phyloP scores from a whole-genome alignment of 2,329 filamentous ascomycete species.

The Cladosporium sp. region DNA sequence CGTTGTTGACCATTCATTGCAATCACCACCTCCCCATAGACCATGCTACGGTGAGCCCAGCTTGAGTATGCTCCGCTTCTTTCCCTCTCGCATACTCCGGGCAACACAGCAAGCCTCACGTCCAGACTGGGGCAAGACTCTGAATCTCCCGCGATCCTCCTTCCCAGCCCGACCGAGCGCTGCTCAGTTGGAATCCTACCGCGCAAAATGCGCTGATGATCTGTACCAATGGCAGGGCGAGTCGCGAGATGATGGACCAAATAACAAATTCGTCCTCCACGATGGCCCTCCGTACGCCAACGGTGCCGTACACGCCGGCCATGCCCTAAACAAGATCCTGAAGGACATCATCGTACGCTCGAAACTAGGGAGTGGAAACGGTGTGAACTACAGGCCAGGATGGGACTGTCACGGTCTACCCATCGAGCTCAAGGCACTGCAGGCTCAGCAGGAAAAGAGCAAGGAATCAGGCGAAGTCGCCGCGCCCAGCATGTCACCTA shows the following conservation, averaged over 20 bases:
- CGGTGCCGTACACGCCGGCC: conserved; percentile 84
- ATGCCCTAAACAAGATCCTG: conserved; percentile 93
- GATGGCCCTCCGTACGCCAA: conserved; percentile 98
- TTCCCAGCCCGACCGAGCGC: conserved; percentile 49
- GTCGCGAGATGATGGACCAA: conserved; percentile 42
- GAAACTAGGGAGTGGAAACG: conserved; percentile 74
- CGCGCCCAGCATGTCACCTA: conserved; percentile 39
- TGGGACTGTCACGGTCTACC: conserved; percentile 98
- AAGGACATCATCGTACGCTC: conserved; percentile 90
- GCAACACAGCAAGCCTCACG: conserved; percentile 18
- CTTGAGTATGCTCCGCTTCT: conserved; percentile 25
- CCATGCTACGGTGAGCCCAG: not conserved
- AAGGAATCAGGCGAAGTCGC: conserved; percentile 35
- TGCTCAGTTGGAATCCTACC: conserved; percentile 56
- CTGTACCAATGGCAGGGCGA: conserved; percentile 80
- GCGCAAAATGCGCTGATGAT: conserved; percentile 78
- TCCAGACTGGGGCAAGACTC: conserved; percentile 39
- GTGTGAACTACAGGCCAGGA: conserved; percentile 80
- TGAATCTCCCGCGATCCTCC: conserved; percentile 50
- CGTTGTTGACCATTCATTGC: not conserved
- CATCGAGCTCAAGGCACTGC: conserved; percentile 93
- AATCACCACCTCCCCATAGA: not conserved
- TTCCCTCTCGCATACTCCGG: conserved; percentile 25
- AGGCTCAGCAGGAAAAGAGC: conserved; percentile 46
- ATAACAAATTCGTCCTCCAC: conserved; percentile 74